Conservation (phyloP, 495 filamentous ascomycete species). For the Margaritispora aquatica region DNA sequence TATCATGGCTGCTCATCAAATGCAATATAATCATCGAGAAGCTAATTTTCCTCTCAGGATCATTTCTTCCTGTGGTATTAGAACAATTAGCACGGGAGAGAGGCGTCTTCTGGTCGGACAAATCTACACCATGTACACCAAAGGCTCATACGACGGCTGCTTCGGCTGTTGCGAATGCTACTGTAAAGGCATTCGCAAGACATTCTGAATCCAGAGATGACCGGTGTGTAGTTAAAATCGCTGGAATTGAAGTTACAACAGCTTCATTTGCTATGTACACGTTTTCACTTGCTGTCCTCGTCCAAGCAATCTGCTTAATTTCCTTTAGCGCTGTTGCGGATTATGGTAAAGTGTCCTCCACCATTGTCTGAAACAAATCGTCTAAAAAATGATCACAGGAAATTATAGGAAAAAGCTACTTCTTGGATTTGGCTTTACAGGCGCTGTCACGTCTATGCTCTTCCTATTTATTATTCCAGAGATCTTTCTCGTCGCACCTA, state of each 20-base stretch:
- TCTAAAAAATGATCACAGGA: conserved; percentile 35
- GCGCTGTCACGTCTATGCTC: conserved; percentile 77
- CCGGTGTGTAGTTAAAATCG: conserved; percentile 76
- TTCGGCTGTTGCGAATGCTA: not conserved
- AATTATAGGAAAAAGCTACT: conserved; percentile 84
- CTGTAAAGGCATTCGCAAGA: conserved; percentile 5
- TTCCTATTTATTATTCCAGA: conserved; percentile 74
- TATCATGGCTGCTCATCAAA: too few relatives aligned
- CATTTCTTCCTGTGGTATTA: conserved; percentile 90
- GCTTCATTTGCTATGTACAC: conserved; percentile 98
- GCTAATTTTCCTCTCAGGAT: conserved; percentile 44
- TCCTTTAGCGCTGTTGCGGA: conserved; percentile 95
- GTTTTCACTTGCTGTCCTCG: conserved; percentile 81
- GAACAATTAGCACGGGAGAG: conserved; percentile 89
- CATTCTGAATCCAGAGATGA: conserved; percentile 27
- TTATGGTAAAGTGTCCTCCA: conserved; percentile 38
- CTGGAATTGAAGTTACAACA: conserved; percentile 86
- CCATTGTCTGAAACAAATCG: not conserved
- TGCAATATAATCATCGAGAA: too few relatives aligned
- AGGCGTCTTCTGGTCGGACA: conserved; percentile 74
- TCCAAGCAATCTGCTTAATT: conserved; percentile 88
- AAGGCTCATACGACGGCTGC: conserved; percentile 8
- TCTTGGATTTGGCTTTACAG: conserved; percentile 74
- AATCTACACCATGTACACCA: conserved; percentile 59
- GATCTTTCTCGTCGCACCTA: conserved; percentile 69